These are phyloP conservation scores for Prototheca stagnorum DNA, from an alignment of 163 green algal species.

Conservation along the genomic window DNA sequence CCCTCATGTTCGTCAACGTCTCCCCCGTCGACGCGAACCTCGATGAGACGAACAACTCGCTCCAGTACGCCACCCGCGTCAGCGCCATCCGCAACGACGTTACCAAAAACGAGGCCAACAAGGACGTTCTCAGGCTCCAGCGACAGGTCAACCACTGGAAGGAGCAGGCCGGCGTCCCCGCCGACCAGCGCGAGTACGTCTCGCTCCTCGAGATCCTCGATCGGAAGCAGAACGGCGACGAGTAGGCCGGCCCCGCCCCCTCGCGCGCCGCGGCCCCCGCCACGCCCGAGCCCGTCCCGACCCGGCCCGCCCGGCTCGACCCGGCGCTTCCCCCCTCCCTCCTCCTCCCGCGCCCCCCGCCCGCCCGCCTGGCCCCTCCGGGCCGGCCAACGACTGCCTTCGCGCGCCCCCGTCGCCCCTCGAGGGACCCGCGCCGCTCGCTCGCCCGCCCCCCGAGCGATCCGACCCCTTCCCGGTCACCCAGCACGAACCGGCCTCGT, in stretches of 20 bases:
- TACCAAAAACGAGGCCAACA: conserved; percentile 60
- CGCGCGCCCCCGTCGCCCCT: too few relatives aligned
- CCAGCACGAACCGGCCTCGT: too few relatives aligned
- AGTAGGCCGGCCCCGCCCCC: not conserved
- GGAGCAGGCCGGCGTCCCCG: conserved; percentile 45
- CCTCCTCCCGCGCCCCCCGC: not conserved
- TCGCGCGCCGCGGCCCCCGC: not conserved
- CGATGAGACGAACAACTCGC: conserved; percentile 76
- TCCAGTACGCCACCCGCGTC: conserved; percentile 84
- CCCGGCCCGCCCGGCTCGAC: too few relatives aligned
- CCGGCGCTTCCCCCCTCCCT: not conserved
- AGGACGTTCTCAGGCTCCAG: conserved; percentile 63
- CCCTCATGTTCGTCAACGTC: conserved; percentile 97
- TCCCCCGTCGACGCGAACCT: conserved; percentile 68
- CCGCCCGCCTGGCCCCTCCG: not conserved
- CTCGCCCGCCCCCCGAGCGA: too few relatives aligned
- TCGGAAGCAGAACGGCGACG: conserved; percentile 11
- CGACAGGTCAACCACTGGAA: conserved; percentile 56
- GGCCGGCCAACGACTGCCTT: too few relatives aligned
- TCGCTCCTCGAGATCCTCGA: conserved; percentile 20
- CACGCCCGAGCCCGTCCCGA: not conserved
- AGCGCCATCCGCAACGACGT: conserved; percentile 90
- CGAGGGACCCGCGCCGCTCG: too few relatives aligned
- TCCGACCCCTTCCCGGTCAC: too few relatives aligned
- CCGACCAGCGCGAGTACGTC: conserved; percentile 26